These are phyloP conservation scores for Puccinellia tenuiflora DNA, from an alignment of 176 grass and related monocot species.

Conservation along the genomic window DNA sequence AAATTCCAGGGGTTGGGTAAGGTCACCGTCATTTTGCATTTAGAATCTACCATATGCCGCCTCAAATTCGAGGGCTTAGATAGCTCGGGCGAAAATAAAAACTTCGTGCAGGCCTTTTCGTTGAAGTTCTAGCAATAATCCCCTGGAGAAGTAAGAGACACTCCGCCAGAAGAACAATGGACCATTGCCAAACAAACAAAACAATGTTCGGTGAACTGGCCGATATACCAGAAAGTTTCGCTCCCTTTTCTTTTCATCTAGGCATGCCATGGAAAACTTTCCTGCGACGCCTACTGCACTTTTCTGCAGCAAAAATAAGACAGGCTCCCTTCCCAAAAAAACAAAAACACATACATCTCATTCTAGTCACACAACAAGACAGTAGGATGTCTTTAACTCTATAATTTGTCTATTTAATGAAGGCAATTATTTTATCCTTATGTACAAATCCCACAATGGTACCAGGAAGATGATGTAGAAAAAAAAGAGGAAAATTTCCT, in stretches of 20 bases:
- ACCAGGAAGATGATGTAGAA: constrained; percentile 26
- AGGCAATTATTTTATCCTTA: constrained; percentile 48
- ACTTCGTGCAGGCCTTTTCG: no score
- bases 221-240: not conserved
- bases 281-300: not conserved
- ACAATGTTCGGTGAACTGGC: not conserved
- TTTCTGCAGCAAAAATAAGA: not conserved
- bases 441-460: constrained; percentile 46
- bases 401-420: constrained; percentile 44
- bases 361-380: not conserved
- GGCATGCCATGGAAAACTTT: not conserved
- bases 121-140: not conserved
- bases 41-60: not conserved
- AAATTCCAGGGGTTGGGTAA: not conserved
- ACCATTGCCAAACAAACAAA: not conserved
- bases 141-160: not conserved
- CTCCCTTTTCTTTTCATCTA: not conserved
- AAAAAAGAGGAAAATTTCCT: constrained; percentile 28
- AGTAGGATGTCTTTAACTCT: constrained; percentile 16
- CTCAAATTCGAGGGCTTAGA: not conserved
- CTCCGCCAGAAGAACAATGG: not conserved
- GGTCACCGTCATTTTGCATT: not conserved
- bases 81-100: not conserved
- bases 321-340: not conserved
- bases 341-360: not conserved